These are phyloP conservation scores for Exophiala lecanii-corni DNA, from an alignment of 2,329 filamentous ascomycete species.

Conservation along the genomic window DNA sequence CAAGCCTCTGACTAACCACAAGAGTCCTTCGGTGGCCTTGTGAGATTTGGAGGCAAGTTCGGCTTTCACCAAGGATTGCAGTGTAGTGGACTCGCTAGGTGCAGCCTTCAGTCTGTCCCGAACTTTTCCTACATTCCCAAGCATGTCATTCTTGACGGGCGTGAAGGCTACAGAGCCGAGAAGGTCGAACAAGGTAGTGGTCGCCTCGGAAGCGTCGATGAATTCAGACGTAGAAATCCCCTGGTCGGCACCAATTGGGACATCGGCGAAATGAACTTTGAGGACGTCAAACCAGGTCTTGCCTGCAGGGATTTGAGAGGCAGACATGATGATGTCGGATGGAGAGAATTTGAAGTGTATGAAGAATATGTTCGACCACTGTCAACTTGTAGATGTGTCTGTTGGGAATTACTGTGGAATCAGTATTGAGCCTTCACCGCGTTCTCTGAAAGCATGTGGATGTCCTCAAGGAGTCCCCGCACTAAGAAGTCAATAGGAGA, in stretches of 20 bases:
- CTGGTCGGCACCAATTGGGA: constrained; percentile 71
- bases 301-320: constrained; percentile 50
- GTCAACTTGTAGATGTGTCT: no score
- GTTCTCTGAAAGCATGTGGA: no score
- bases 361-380: not conserved
- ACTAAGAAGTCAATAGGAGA: no score
- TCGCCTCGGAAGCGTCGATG: constrained; percentile 81
- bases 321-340: constrained; percentile 13
- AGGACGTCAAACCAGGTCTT: constrained; percentile 82
- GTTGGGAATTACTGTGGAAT: no score
- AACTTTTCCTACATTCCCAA: constrained; percentile 95
- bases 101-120: constrained; percentile 74
- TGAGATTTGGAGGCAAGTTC: constrained; percentile 90
- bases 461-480: no score
- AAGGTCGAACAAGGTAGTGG: constrained; percentile 76
- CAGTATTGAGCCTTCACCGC: no score
- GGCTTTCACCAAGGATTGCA: constrained; percentile 80
- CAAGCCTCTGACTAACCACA: constrained; percentile 90
- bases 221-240: constrained; percentile 80
- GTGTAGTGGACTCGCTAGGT: constrained; percentile 71
- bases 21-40: constrained; percentile 76
- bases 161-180: constrained; percentile 70
- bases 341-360: not conserved
- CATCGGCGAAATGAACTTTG: constrained; percentile 77
- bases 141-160: constrained; percentile 86